phyloP scores from a whole-genome alignment of 768 basidiomycete species.

The Suillus discolor region DNA sequence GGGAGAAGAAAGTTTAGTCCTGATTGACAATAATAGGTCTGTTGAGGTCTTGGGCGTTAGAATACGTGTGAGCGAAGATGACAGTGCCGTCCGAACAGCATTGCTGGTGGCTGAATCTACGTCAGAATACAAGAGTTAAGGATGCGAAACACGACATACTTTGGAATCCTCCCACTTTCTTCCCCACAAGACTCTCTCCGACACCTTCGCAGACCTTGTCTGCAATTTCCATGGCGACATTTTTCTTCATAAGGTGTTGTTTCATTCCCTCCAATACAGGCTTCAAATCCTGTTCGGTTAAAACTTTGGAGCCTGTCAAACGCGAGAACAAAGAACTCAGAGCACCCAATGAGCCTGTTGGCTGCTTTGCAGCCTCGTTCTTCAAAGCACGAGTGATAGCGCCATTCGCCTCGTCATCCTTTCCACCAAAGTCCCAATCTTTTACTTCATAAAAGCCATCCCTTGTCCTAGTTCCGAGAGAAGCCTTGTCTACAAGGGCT shows the following conservation, averaged over 20 bases:
- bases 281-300: constrained; percentile 81
- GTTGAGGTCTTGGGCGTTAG: constrained; percentile 96
- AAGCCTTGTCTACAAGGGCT: constrained; percentile 66
- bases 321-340: constrained; percentile 83
- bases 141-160: constrained; percentile 49
- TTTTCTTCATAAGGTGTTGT: constrained; percentile 98
- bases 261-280: constrained; percentile 95
- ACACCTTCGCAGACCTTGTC: constrained; percentile 95
- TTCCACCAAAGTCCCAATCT: constrained; percentile 80
- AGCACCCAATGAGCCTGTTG: constrained; percentile 56
- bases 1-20: constrained; percentile 79
- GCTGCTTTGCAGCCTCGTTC: constrained; percentile 37
- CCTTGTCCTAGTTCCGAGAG: constrained; percentile 73
- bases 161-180: constrained; percentile 88
- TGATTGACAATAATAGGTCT: constrained; percentile 92
- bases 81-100: constrained; percentile 82
- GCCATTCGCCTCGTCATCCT: constrained; percentile 27
- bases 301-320: constrained; percentile 80
- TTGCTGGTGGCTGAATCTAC: constrained; percentile 69
- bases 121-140: constrained; percentile 10
- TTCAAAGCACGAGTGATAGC: constrained; percentile 64
- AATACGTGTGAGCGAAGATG: constrained; percentile 87
- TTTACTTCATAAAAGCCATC: constrained; percentile 78
- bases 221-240: constrained; percentile 94
- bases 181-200: constrained; percentile 86